A percentile compares a stretch with the other conserved stretches of the same genome.
Evolutionary conservation across 2,329 filamentous ascomycete genomes (phyloP).

Genomic region (Westerdykella aurantiaca): DNA sequence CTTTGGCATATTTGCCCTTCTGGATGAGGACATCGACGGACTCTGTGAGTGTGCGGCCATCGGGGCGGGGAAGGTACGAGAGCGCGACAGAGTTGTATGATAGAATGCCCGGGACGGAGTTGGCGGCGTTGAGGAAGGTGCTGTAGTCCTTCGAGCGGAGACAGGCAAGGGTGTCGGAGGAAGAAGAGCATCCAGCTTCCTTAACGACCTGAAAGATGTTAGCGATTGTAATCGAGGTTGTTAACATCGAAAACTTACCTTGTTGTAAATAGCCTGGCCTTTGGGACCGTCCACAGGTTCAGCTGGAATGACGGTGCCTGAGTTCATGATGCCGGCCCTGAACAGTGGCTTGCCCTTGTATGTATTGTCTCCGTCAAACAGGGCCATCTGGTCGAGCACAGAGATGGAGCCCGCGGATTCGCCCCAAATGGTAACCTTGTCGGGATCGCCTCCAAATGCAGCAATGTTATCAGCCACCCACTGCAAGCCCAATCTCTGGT

Average conservation of each 20-base stretch:
- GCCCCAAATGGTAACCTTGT: conserved; percentile 75
- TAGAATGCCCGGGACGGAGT: conserved; percentile 63
- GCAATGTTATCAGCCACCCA: conserved; percentile 75
- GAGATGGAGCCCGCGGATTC: conserved; percentile 57
- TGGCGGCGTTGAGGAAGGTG: conserved; percentile 56
- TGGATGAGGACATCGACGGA: conserved; percentile 57
- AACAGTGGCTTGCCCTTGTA: conserved; percentile 74
- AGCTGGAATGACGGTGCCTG: conserved; percentile 35
- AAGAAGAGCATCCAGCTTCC: conserved; percentile 41
- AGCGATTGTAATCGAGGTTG: conserved; percentile 49
- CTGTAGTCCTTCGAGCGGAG: conserved; percentile 44
- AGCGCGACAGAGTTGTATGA: conserved; percentile 64
- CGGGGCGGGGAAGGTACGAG: conserved; percentile 69
- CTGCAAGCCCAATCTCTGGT: conserved; percentile 65
- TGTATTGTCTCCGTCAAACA: conserved; percentile 65
- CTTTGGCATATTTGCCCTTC: conserved; percentile 51
- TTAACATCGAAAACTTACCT: conserved; percentile 24
- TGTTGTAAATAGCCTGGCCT: conserved; percentile 54
- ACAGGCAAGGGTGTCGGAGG: conserved; percentile 43
- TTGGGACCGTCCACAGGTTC: conserved; percentile 58
- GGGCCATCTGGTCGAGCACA: conserved; percentile 67
- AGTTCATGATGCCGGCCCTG: conserved; percentile 68
- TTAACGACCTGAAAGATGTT: conserved; percentile 44
- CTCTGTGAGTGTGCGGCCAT: conserved; percentile 56
- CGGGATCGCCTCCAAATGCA: conserved; percentile 70